Evolutionary conservation across 495 filamentous ascomycete genomes (phyloP).

Genomic region (Aspergillus egyptiacus): DNA sequence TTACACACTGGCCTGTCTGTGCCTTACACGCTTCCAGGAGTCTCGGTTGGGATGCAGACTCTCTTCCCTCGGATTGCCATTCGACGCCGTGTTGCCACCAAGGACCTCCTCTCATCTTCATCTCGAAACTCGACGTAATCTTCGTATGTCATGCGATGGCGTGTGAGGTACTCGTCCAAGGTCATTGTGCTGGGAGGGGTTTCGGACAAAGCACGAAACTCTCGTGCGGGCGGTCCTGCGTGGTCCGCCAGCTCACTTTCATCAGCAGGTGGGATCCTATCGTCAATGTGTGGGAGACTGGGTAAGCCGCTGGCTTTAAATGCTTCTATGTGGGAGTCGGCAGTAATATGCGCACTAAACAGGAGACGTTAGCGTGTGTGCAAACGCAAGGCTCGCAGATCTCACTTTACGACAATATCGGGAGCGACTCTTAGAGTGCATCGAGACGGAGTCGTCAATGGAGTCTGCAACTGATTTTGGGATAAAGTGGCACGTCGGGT

Average conservation of each 20-base stretch:
- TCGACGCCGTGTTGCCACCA: not conserved
- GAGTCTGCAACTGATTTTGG: not conserved
- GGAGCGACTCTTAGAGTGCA: not conserved
- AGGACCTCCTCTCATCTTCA: not conserved
- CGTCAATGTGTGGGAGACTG: not conserved
- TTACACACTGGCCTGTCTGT: too few relatives aligned
- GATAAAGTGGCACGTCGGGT: not conserved
- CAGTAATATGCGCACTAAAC: not conserved
- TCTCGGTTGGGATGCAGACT: too few relatives aligned
- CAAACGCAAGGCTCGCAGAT: not conserved
- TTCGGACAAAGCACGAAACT: not conserved
- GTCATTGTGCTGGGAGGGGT: not conserved
- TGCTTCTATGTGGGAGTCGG: not conserved
- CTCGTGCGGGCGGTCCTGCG: not conserved
- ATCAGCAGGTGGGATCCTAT: not conserved
- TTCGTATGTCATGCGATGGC: not conserved
- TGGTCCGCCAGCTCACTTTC: conserved; percentile 1
- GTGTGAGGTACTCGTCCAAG: conserved; percentile 2
- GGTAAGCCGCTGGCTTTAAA: not conserved
- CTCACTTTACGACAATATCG: not conserved
- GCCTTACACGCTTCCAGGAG: too few relatives aligned
- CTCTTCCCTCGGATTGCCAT: not conserved
- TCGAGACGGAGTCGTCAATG: too few relatives aligned
- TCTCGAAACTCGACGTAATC: not conserved
- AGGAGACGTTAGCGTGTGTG: not conserved